Base-by-base conservation (phyloP, 1,139 yeast genomes). In the Chernovozyma aurita region DNA sequence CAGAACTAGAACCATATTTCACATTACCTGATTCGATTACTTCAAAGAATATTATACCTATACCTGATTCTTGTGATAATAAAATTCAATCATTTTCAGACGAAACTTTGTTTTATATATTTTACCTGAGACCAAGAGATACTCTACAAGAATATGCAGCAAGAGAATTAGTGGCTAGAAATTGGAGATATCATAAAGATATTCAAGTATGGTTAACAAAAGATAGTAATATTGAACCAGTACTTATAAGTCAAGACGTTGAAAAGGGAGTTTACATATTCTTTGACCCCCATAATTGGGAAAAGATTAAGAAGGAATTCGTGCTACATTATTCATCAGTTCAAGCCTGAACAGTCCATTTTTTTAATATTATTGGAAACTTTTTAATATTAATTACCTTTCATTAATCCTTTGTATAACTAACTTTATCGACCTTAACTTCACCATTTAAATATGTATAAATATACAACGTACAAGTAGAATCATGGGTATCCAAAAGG, bases 171-270 rank as follows among this genome's bases (percentile, higher is more conserved):
- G 80, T 79, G 51, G 81, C 81, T 42, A 74, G 98, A 48, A 92
- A 90, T 61, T 94, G 99, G 99, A 76, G 98, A 46, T 94, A 86
- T 53, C 98, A 94, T 61, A 92, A 90, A 61, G 95, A 87, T 44
- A 75, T 92, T 40, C 95, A 90, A 61, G 88, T 94, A 33, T 94
- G 98, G 98, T 67, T 94, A 42, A 92, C 98, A 13, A 94, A 92
- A 60, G 97, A 90, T 52, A 86, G 95, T 28, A 77, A 80, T 50
- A 80, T 83, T 44, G 97, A 92, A 56, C 97, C 97, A 0, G 77
- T 86, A 13, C 83, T 82, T 47, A 88, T 87, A 38, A 78, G 87
- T 22, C 84, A 81, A 36, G 85, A 85, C 44, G 88, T 92, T 34
- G 98, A 94, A 61, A 78, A 92, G 44, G 97, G 98, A 2, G 83